Evolutionary conservation across 225 moss, liverwort and hornwort species (phyloP), one percentile per base, ranked within the genome.

Genomic region (Sphagnum tenellum): DNA sequence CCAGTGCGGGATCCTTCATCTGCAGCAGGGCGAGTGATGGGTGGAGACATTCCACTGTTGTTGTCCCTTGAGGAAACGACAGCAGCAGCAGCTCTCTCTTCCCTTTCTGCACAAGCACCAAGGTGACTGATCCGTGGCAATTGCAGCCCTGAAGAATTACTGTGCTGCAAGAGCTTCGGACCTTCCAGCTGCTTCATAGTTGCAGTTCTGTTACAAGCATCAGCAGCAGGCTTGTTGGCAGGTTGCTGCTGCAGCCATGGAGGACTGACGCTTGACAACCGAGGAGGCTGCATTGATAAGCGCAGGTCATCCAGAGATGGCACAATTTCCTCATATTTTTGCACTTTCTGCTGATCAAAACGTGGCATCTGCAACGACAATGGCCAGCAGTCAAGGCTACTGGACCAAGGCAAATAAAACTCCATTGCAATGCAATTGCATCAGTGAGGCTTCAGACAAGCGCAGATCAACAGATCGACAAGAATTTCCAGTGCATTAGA

Each of bases 1-100:
- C 83, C 83, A 12, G 83, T 84, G 48, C 77, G 71, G 6, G 83
- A 84, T 55, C 83, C 83, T 75, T 84, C 83, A 57, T 84, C 83
- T 8, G 83, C 83, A 9, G 83, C 80, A 3, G 79, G 74, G 8
- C 76, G 76, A 4, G 55, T 67, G 13, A 73, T 9, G 12, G 8
- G 59, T 55, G 68, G 68, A 9, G 68, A 8, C n/a, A 12, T 64
- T 44, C 14, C 63, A n/a, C 7, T 8, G 12, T 62, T 65, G n/a
- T 13, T 77, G 9, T 77, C 76, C 55, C 67, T 49, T 8, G 64
- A 47, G 14, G 65, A 5, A 47, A 67, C 68, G 3, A 67, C 66
- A 49, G 73, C 67, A 9, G 61, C 57, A 49, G 77, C 67, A 9
- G 61, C 57, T 62, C 69, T 78, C 60, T 82, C 81, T 13, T 71